These are phyloP conservation scores for Rhododendron vialii DNA, from an alignment of 148 eudicot species.

Conservation along the genomic window DNA sequence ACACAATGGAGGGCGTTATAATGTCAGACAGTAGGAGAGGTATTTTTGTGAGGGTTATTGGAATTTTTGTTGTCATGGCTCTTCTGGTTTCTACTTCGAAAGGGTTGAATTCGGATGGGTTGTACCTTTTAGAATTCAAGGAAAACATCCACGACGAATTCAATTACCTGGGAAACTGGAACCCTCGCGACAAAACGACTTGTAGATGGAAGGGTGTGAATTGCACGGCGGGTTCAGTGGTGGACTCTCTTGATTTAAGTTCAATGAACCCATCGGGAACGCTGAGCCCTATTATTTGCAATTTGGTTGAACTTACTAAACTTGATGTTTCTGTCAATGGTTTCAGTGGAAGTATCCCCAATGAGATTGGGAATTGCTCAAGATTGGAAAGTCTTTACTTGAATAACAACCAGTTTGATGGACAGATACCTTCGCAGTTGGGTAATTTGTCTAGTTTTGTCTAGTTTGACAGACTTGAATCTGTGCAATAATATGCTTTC, in stretches of 20 bases:
- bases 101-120: slow-evolving; percentile 79
- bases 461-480: slow-evolving; percentile 50
- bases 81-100: slow-evolving; percentile 33
- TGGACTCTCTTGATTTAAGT: slow-evolving; percentile 54
- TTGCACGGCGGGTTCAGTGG: slow-evolving; percentile 50
- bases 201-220: slow-evolving; percentile 81
- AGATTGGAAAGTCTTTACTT: slow-evolving; percentile 44
- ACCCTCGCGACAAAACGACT: slow-evolving; percentile 57
- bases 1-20: slow-evolving; percentile 16
- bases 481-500: slow-evolving; percentile 82
- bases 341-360: slow-evolving; percentile 55
- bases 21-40: slow-evolving; percentile 37
- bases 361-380: slow-evolving; percentile 62
- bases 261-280: slow-evolving; percentile 68
- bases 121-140: slow-evolving; percentile 62
- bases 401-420: slow-evolving; percentile 59
- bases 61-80: slow-evolving; percentile 23
- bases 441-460: slow-evolving; percentile 52
- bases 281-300: slow-evolving; percentile 63
- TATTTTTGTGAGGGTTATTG: slow-evolving; percentile 30
- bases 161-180: slow-evolving; percentile 57
- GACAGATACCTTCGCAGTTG: slow-evolving; percentile 66
- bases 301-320: slow-evolving; percentile 36
- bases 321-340: slow-evolving; percentile 57
- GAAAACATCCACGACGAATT: slow-evolving; percentile 41